Base-by-base conservation (phyloP, 1,139 yeast species). In the Pichia sp. region DNA sequence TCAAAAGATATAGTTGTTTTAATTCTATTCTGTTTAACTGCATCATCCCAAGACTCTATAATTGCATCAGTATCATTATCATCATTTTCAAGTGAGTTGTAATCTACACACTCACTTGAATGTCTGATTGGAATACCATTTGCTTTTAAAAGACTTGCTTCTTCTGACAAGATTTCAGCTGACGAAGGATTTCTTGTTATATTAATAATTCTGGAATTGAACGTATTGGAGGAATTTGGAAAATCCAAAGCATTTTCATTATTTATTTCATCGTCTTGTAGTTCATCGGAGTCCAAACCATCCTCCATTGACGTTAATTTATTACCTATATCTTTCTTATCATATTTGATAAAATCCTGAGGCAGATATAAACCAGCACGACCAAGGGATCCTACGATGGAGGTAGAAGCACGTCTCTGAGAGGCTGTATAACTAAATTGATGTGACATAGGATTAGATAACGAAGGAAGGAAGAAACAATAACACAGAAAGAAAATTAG, bases 331-430 rank as follows among this genome's bases (percentile, higher is more conserved):
- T 55, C 57, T 6, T 50, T 46, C 28, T 54, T 52, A 25, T 52
- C 48, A 22, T 53, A 57, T 22, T 49, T 56, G 38, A 66, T 61
- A 59, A 79, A 79, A 63, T 80, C 84, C 29, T 73, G 70, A 0
- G 84, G 83, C 28, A 76, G 63, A 51, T 69, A 79, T 11, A 80
- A 66, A 0, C 83, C 83, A 10, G 78, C 75, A 58, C 80, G 74
- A 9, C 83, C 82, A 3, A 74, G 67, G 3, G 82, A 76, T 0
- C 82, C 83, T 52, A 72, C 77, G 0, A 78, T 78, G 0, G 77
- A 69, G 0, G 64, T 54, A 3, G 83, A 78, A 4, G 80, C 81
- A 53, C 83, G 67, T 58, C 83, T 68, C 58, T 75, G 71, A 3
- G 74, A 66, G 45, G 73, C 77, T 16, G 81, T 72, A 56, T 76